These are phyloP conservation scores for Fremontodendron californicum DNA, from an alignment of 345 rosid species.

Conservation along the genomic window DNA sequence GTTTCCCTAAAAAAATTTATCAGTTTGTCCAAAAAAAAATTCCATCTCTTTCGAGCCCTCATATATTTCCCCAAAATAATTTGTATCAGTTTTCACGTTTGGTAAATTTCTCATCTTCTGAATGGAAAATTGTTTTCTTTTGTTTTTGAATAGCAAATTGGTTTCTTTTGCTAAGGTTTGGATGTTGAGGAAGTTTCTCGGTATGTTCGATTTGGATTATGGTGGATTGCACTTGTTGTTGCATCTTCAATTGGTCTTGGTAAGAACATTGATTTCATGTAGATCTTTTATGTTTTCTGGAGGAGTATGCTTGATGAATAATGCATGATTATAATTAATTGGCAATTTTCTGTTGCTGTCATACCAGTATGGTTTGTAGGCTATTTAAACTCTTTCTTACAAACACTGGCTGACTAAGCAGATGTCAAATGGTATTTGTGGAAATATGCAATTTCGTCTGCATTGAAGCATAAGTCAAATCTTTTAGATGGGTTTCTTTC, in stretches of 20 bases:
- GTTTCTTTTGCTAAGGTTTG: too few relatives aligned
- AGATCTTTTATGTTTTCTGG: not conserved
- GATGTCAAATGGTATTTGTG: not conserved
- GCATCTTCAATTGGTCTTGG: constrained; percentile 99
- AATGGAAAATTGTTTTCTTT: too few relatives aligned
- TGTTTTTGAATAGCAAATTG: too few relatives aligned
- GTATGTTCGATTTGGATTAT: constrained; percentile 64
- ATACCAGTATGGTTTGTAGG: not conserved
- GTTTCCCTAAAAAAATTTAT: too few relatives aligned
- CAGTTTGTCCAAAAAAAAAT: too few relatives aligned
- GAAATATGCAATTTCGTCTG: not conserved
- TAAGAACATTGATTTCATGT: constrained; percentile 36
- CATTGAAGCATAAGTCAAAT: not conserved
- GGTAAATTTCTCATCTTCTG: too few relatives aligned
- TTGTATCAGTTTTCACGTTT: too few relatives aligned
- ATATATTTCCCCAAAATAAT: too few relatives aligned
- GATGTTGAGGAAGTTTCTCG: constrained; percentile 72
- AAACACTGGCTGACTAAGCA: not conserved
- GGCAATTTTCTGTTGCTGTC: not conserved
- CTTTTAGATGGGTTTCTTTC: not conserved
- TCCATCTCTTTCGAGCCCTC: too few relatives aligned
- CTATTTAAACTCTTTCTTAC: not conserved
- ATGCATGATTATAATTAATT: not conserved
- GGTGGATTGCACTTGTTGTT: constrained; percentile 97
- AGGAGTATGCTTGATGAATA: not conserved